Conservation (phyloP, 306 rosid species). For the Canavalia gladiata region DNA sequence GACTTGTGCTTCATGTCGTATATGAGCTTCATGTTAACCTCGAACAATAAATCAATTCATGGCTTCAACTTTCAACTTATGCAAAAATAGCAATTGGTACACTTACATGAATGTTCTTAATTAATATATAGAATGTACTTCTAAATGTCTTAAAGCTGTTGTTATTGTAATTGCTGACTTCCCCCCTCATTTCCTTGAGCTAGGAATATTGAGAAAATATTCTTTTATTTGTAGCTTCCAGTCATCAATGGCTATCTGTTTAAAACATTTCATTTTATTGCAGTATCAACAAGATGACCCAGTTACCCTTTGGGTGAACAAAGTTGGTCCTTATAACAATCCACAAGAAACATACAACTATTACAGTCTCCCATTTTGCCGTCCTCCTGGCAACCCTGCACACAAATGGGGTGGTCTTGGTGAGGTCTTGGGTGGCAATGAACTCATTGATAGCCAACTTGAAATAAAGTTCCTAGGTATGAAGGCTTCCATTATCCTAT, state of each 20-base stretch:
- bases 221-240: slow-evolving; percentile 24
- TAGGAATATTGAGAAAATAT: neutral
- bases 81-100: neutral
- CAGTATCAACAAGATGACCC: slow-evolving; percentile 77
- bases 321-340: slow-evolving; percentile 98
- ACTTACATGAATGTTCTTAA: slow-evolving; percentile 16
- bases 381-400: slow-evolving; percentile 62
- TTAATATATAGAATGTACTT: slow-evolving; percentile 22
- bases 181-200: neutral
- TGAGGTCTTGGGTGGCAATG: slow-evolving; percentile 98
- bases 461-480: slow-evolving; percentile 80
- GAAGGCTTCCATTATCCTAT: slow-evolving; percentile 44
- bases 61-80: slow-evolving; percentile 4
- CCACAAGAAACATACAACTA: slow-evolving; percentile 99
- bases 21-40: neutral
- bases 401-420: slow-evolving; percentile 99
- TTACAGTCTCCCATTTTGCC: slow-evolving; percentile 94
- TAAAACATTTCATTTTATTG: slow-evolving; percentile 47
- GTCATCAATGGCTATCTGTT: slow-evolving; percentile 24
- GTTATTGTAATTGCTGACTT: neutral
- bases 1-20: slow-evolving; percentile 20
- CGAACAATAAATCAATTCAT: slow-evolving; percentile 6
- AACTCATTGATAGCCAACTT: slow-evolving; percentile 89
- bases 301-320: slow-evolving; percentile 96
- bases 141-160: slow-evolving; percentile 14